Evolutionary conservation across 225 moss, liverwort and hornwort species (phyloP), one percentile per base, ranked within the genome.

Genomic region (Marchantia paleacea): DNA sequence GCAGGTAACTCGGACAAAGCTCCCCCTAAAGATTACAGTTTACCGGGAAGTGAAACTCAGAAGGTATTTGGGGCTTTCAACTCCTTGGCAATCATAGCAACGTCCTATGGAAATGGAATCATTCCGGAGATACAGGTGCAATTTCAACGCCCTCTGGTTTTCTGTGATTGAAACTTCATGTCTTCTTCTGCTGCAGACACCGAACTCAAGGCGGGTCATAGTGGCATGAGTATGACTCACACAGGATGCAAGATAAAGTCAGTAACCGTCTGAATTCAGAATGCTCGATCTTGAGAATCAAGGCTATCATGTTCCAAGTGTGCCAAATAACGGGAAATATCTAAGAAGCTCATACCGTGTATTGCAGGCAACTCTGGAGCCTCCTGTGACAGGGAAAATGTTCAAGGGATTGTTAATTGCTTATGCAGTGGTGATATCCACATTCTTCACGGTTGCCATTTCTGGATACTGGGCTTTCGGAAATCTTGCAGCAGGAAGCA

Each of bases 381-480:
- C 92, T 13, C 89, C 87, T 0, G 87, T 78, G 58, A 68, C 67
- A 1, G 90, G 90, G 19, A 90, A 90, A 81, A 92, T 92, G 91
- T 84, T 92, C 68, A 92, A 89, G 71, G 91, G 91, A 15, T 70
- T 92, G 70, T 68, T 82, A 24, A 0, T 89, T 2, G 87, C 84
- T 78, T 92, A 92, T 54, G 0, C 73, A 6, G 85, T 87, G 0
- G 77, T 87, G 24, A 0, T 81, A 12, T 74, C 78, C 1, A 81
- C 83, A 5, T 91, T 87, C 72, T 87, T 87, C 69, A 8, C 74
- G 8, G 87, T 90, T 55, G 81, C 89, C 15, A 6, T 75, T 14
- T 71, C 87, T 0, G 88, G 84, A 5, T 90, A 92, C 48, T 92
- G 92, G 90, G 83, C 87, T 29, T 90, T 89, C 14, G 89, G 92